A percentile compares a stretch with the other conserved stretches of the same genome.
These are phyloP conservation scores for Oryza coarctata DNA, from an alignment of 176 grass and related monocot species.

Conservation along the genomic window DNA sequence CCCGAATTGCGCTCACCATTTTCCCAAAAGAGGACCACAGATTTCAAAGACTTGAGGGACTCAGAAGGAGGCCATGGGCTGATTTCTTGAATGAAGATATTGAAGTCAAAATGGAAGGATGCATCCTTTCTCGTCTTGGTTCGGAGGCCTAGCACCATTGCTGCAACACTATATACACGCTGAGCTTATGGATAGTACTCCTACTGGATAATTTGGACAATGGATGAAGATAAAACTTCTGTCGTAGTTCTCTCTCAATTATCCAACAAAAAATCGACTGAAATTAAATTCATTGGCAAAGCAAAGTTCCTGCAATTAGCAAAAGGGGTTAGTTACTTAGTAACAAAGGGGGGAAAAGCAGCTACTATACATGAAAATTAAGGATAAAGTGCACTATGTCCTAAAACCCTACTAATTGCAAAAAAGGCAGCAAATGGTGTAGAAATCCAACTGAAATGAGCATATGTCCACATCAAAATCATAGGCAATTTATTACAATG, in stretches of 20 bases:
- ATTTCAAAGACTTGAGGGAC: constrained; percentile 76
- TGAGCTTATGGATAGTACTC: neutral
- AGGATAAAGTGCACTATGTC: neutral
- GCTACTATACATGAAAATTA: neutral
- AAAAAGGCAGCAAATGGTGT: neutral
- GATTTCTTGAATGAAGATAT: constrained; percentile 87
- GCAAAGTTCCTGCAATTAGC: constrained; percentile 34
- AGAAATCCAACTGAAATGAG: neutral
- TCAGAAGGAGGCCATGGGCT: constrained; percentile 92
- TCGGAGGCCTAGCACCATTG: constrained; percentile 83
- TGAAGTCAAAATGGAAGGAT: constrained; percentile 71
- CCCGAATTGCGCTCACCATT: constrained; percentile 71
- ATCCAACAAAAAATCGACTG: constrained; percentile 1
- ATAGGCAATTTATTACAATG: constrained; percentile 28
- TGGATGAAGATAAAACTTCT: constrained; percentile 18
- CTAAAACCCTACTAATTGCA: neutral
- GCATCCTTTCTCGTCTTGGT: constrained; percentile 70
- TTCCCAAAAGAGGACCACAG: constrained; percentile 85
- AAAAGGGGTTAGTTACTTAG: neutral
- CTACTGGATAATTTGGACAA: neutral
- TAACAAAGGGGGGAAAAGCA: constrained; percentile 19
- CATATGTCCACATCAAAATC: constrained; percentile 15
- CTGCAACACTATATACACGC: constrained; percentile 31
- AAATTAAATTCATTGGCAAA: constrained; percentile 17
- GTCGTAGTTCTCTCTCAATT: neutral